These are phyloP conservation scores for Rosa persica DNA, from an alignment of 306 rosid genomes.

Conservation along the genomic window DNA sequence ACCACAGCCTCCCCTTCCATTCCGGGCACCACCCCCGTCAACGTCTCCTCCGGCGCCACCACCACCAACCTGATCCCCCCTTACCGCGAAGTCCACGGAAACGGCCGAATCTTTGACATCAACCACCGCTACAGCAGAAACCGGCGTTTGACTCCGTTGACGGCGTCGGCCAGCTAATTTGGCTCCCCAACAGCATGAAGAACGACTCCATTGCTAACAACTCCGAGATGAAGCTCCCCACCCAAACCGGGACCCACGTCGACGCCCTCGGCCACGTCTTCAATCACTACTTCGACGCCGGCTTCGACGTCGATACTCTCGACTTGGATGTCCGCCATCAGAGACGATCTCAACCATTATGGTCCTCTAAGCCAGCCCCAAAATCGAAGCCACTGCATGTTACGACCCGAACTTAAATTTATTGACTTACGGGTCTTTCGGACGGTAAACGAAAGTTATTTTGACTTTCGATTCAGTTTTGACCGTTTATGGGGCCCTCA, in stretches of 20 bases:
- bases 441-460: too few relatives aligned
- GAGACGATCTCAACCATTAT: too few relatives aligned
- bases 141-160: slow-evolving; percentile 61
- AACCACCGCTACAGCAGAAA: slow-evolving; percentile 50
- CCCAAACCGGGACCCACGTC: slow-evolving; percentile 87
- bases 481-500: too few relatives aligned
- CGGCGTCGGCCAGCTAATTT: slow-evolving; percentile 66
- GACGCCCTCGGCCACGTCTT: slow-evolving; percentile 78
- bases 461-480: too few relatives aligned
- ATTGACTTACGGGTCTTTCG: too few relatives aligned
- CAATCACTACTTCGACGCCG: slow-evolving; percentile 78
- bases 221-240: slow-evolving; percentile 58
- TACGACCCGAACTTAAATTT: too few relatives aligned
- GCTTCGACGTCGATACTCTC: slow-evolving; percentile 81
- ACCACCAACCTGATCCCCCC: slow-evolving; percentile 39
- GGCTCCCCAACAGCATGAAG: slow-evolving; percentile 72
- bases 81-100: slow-evolving; percentile 76
- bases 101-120: slow-evolving; percentile 66
- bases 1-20: slow-evolving; percentile 51
- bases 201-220: slow-evolving; percentile 68
- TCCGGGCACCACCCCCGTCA: slow-evolving; percentile 42
- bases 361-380: too few relatives aligned
- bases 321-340: slow-evolving; percentile 70
- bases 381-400: too few relatives aligned
- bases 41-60: slow-evolving; percentile 23